These are phyloP conservation scores for Zancudomyces culisetae DNA, from an alignment of 371 early-diverging fungal species.

Conservation along the genomic window DNA sequence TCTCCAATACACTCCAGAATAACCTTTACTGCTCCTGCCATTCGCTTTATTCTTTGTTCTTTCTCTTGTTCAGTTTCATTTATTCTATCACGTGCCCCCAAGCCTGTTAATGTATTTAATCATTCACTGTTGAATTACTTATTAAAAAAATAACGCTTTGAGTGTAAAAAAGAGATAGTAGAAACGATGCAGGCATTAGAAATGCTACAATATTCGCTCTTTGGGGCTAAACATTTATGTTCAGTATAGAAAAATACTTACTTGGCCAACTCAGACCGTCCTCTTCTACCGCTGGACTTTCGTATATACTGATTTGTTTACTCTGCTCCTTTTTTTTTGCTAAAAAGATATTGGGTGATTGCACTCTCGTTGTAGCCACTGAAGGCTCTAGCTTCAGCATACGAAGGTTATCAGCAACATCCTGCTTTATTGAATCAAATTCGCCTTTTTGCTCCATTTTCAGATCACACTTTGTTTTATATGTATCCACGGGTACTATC, in stretches of 20 bases:
- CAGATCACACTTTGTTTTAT: too few relatives aligned
- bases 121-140: too few relatives aligned
- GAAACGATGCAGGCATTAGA: background rate
- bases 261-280: constrained; percentile 35
- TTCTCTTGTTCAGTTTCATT: constrained; percentile 55
- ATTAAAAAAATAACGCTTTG: background rate
- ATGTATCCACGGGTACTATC: too few relatives aligned
- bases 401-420: too few relatives aligned
- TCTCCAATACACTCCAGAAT: constrained; percentile 88
- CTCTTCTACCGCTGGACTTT: constrained; percentile 13
- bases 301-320: background rate
- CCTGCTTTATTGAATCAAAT: too few relatives aligned
- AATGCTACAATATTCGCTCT: background rate
- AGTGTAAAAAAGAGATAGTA: background rate
- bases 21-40: constrained; percentile 69
- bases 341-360: background rate
- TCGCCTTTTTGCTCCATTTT: too few relatives aligned
- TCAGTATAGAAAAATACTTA: constrained; percentile 12
- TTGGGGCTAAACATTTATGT: background rate
- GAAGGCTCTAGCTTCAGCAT: too few relatives aligned
- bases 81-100: constrained; percentile 44
- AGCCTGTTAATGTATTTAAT: too few relatives aligned
- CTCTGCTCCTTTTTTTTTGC: background rate
- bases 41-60: constrained; percentile 42
- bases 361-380: too few relatives aligned